Evolutionary conservation across 129 eudicot genomes (phyloP).

Genomic region (Centaurea solstitialis): DNA sequence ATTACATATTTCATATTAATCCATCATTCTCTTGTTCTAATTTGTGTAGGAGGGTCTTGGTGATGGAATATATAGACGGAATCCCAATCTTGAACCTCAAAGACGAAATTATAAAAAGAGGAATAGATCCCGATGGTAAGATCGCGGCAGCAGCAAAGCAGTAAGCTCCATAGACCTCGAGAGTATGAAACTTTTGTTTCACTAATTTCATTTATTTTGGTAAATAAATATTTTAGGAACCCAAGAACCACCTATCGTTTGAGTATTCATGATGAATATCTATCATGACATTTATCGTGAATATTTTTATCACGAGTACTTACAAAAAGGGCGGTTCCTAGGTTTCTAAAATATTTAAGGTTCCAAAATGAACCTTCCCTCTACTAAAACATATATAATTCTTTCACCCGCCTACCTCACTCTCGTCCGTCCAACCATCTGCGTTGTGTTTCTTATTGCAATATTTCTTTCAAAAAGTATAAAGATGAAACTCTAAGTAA

Average conservation of each 20-base stretch:
- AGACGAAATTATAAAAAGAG: conserved; percentile 91
- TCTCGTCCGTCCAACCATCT: not conserved
- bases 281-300: too few relatives aligned
- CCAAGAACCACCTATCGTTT: too few relatives aligned
- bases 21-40: not conserved
- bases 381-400: not conserved
- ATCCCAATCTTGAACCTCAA: conserved; percentile 86
- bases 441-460: not conserved
- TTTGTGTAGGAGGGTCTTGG: conserved; percentile 75
- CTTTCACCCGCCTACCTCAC: too few relatives aligned
- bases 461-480: not conserved
- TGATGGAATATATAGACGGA: conserved; percentile 93
- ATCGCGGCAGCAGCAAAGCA: conserved; percentile 89
- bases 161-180: conserved; percentile 67
- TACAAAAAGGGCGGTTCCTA: too few relatives aligned
- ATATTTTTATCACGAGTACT: too few relatives aligned
- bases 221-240: too few relatives aligned
- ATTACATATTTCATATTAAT: not conserved
- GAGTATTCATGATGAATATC: too few relatives aligned
- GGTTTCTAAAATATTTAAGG: too few relatives aligned
- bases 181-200: conserved; percentile 40
- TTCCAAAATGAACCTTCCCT: too few relatives aligned
- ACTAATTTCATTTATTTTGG: not conserved
- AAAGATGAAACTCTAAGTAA: not conserved
- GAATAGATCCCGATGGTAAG: conserved; percentile 80